These are phyloP conservation scores for Herpotrichia juniperi DNA, from an alignment of 2,329 filamentous ascomycete genomes.

Conservation along the genomic window DNA sequence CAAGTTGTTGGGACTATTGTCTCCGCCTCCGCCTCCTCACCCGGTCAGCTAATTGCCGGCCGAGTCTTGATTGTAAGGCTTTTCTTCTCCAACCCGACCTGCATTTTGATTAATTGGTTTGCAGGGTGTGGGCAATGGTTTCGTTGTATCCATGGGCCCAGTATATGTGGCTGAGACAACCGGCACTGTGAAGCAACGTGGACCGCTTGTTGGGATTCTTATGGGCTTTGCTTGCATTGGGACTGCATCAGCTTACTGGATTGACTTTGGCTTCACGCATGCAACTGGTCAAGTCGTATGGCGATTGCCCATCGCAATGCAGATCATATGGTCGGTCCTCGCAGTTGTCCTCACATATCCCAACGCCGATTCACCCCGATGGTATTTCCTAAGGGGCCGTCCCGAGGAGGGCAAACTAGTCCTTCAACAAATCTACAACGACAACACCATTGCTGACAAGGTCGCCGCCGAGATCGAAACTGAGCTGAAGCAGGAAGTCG, in stretches of 20 bases:
- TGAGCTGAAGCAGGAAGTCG: conserved; percentile 18
- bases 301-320: conserved; percentile 40
- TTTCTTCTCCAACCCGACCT: no score
- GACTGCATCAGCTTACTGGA: conserved; percentile 40
- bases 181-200: conserved; percentile 28
- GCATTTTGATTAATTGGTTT: not conserved
- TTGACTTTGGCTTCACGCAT: conserved; percentile 41
- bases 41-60: conserved; percentile 38
- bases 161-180: conserved; percentile 41
- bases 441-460: conserved; percentile 14
- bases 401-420: conserved; percentile 26
- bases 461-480: conserved; percentile 16
- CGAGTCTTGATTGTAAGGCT: conserved; percentile 29
- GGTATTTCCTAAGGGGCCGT: conserved; percentile 29
- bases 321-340: conserved; percentile 33
- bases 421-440: conserved; percentile 26
- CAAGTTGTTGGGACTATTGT: conserved; percentile 40
- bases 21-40: conserved; percentile 27
- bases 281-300: conserved; percentile 34
- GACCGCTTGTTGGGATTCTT: conserved; percentile 35
- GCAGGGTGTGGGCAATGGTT: conserved; percentile 41
- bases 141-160: conserved; percentile 35
- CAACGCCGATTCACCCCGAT: conserved; percentile 30
- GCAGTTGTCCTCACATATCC: conserved; percentile 27
- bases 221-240: conserved; percentile 32